Evolutionary conservation across 2,329 filamentous ascomycete genomes (phyloP).

Genomic region (Metarhizium sp.): DNA sequence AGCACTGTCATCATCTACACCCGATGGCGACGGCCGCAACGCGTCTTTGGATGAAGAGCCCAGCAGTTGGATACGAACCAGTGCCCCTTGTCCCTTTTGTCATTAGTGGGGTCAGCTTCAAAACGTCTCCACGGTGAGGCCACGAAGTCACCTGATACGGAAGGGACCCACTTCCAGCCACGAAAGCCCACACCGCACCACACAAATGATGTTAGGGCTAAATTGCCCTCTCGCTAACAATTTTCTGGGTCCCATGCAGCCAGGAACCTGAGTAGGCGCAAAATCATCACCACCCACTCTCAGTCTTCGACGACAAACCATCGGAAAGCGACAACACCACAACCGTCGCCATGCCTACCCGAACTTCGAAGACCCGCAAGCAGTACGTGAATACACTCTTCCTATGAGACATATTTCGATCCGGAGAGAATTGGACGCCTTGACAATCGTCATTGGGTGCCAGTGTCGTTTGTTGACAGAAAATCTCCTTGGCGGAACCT

Average conservation of each 20-base stretch:
- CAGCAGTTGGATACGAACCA: not conserved
- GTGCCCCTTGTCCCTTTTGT: not conserved
- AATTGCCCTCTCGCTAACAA: slow-evolving; percentile 31
- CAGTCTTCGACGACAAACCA: slow-evolving; percentile 24
- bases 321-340: slow-evolving; percentile 34
- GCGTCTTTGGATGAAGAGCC: not conserved
- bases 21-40: not conserved
- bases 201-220: slow-evolving; percentile 25
- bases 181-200: not conserved
- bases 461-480: slow-evolving; percentile 16
- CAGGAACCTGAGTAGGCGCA: slow-evolving; percentile 22
- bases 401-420: not conserved
- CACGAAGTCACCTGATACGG: slow-evolving; percentile 21
- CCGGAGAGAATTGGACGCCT: slow-evolving; percentile 4
- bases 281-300: slow-evolving; percentile 29
- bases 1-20: not conserved
- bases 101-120: not conserved
- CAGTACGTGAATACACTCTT: slow-evolving; percentile 45
- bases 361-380: slow-evolving; percentile 68
- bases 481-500: not conserved
- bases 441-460: slow-evolving; percentile 3
- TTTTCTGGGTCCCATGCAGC: slow-evolving; percentile 20
- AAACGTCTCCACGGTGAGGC: slow-evolving; percentile 11
- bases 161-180: not conserved
- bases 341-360: slow-evolving; percentile 60